These are phyloP conservation scores for Abrus pulchellus DNA, from an alignment of 306 rosid species.

Conservation along the genomic window DNA sequence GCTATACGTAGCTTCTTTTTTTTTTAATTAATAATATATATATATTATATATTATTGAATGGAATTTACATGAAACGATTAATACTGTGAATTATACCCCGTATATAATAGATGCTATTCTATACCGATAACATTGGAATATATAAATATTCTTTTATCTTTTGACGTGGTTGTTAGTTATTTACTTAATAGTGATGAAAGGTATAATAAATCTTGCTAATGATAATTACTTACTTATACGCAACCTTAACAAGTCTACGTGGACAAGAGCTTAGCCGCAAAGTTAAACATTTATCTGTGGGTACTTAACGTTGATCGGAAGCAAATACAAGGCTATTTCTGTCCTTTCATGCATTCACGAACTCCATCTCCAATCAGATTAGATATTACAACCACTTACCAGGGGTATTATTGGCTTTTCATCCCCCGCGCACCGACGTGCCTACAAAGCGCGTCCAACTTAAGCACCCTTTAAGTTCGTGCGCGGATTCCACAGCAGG, in stretches of 20 bases:
- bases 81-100: too few species aligned
- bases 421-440: neutral
- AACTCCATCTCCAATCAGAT: neutral
- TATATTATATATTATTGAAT: too few species aligned
- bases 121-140: neutral
- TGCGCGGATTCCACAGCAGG: neutral
- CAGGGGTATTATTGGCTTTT: constrained; percentile 30
- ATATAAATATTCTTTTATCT: neutral
- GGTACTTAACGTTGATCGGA: neutral
- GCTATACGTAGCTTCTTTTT: neutral
- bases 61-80: too few species aligned
- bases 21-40: too few species aligned
- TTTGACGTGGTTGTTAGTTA: constrained; percentile 13
- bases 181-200: neutral
- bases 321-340: neutral
- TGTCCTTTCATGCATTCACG: constrained; percentile 19
- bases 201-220: neutral
- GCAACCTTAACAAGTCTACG: constrained; percentile 34
- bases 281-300: constrained; percentile 1
- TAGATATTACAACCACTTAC: neutral
- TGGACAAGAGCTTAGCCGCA: constrained; percentile 47
- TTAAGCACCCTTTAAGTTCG: constrained; percentile 27
- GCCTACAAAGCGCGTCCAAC: constrained; percentile 33
- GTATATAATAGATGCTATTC: too few species aligned
- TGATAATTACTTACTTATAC: constrained; percentile 47